A percentile compares a stretch with the other conserved stretches of the same genome.
These are phyloP conservation scores for Pichia sp. DNA, from an alignment of 1,139 yeast genomes.

Conservation along the genomic window DNA sequence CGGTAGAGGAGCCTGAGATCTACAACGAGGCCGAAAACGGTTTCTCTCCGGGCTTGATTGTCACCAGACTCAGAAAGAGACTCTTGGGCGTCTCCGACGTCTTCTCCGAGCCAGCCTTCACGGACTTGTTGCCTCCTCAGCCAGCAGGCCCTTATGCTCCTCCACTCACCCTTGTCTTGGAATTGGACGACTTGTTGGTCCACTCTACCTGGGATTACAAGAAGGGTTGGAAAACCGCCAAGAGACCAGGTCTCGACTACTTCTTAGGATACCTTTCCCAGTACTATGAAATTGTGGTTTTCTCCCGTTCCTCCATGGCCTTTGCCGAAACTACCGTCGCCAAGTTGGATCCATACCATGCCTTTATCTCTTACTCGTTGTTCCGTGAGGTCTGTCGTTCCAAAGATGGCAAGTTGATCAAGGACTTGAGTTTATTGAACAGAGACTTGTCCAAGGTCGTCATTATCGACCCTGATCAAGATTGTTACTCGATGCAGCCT, in stretches of 20 bases:
- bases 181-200: conserved; percentile 83
- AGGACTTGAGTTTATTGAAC: conserved; percentile 83
- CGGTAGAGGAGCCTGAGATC: conserved; percentile 57
- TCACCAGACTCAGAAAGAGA: conserved; percentile 66
- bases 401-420: conserved; percentile 80
- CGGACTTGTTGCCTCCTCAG: conserved; percentile 86
- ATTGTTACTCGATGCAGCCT: conserved; percentile 76
- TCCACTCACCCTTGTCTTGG: conserved; percentile 83
- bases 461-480: conserved; percentile 72
- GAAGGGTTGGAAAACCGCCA: conserved; percentile 97
- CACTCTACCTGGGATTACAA: conserved; percentile 91
- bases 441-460: conserved; percentile 83
- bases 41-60: conserved; percentile 60
- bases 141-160: conserved; percentile 91
- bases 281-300: conserved; percentile 91
- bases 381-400: conserved; percentile 90
- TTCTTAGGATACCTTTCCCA: conserved; percentile 91
- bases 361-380: conserved; percentile 79
- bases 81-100: conserved; percentile 71
- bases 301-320: conserved; percentile 80
- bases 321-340: conserved; percentile 80
- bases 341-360: conserved; percentile 90
- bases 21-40: conserved; percentile 59
- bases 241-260: conserved; percentile 97
- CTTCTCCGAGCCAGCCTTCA: conserved; percentile 91